Conservation (phyloP, 257 asterid species). For the Jacaranda copaia region DNA sequence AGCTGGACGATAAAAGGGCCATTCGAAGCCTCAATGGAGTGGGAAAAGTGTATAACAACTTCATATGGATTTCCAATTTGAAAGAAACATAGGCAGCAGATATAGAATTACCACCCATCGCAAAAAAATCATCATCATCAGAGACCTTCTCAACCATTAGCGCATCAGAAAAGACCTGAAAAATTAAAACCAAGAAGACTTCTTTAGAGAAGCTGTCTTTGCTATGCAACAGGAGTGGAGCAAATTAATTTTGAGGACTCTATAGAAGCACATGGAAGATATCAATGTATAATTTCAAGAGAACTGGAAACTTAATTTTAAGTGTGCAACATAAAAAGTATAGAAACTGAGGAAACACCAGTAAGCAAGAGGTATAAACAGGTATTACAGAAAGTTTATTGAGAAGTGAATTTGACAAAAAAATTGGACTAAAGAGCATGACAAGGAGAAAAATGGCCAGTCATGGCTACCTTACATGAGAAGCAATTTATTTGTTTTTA, state of each 20-base stretch:
- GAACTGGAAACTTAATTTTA: background rate
- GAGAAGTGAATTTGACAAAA: background rate
- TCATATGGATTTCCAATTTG: constrained; percentile 87
- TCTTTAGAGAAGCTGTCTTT: constrained; percentile 25
- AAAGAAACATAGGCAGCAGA: constrained; percentile 85
- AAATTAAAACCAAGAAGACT: constrained; percentile 32
- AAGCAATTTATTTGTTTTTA: background rate
- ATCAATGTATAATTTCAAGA: background rate
- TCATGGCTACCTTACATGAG: constrained; percentile 1
- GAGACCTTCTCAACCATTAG: constrained; percentile 74
- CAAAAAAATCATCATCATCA: constrained; percentile 73
- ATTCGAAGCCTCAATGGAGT: constrained; percentile 73
- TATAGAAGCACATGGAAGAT: background rate
- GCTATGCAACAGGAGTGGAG: constrained; percentile 20
- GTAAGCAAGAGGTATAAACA: constrained; percentile 21
- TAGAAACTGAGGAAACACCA: constrained; percentile 8
- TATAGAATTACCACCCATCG: constrained; percentile 87
- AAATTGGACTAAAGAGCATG: background rate
- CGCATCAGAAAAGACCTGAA: constrained; percentile 80
- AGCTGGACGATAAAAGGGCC: constrained; percentile 58
- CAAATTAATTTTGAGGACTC: background rate
- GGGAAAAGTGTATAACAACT: constrained; percentile 71
- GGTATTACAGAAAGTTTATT: background rate
- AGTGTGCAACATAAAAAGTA: background rate
- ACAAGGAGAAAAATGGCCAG: constrained; percentile 2